Evolutionary conservation across 2,329 filamentous ascomycete species (phyloP).

Genomic region (Pseudocercospora fijiensis): DNA sequence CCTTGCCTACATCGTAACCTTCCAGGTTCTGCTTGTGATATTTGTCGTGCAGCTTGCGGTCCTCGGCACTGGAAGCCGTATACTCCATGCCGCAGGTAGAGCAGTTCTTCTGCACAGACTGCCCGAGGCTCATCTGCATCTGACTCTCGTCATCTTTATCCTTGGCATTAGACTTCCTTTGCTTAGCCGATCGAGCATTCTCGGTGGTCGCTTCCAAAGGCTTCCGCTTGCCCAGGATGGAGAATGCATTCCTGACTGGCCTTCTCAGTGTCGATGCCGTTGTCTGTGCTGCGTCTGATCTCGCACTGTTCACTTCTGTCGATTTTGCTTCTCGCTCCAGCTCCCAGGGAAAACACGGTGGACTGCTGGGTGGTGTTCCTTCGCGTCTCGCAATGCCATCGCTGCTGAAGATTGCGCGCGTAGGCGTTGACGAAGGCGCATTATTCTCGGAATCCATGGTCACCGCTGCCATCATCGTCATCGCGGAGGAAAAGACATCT

Average conservation of each 20-base stretch:
- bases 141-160: conserved; percentile 50
- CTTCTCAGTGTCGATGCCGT: conserved; percentile 20
- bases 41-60: conserved; percentile 61
- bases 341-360: conserved; percentile 47
- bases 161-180: conserved; percentile 33
- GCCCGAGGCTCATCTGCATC: conserved; percentile 61
- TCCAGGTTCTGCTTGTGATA: conserved; percentile 63
- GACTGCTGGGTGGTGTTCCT: conserved; percentile 54
- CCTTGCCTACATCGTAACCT: conserved; percentile 61
- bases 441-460: conserved; percentile 13
- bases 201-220: conserved; percentile 28
- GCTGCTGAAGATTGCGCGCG: conserved; percentile 23
- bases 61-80: conserved; percentile 60
- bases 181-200: conserved; percentile 38
- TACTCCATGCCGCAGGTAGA: conserved; percentile 66
- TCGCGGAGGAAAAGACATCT: not conserved
- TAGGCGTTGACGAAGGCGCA: conserved; percentile 27
- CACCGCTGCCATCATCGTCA: conserved; percentile 9
- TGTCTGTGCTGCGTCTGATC: conserved; percentile 30
- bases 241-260: conserved; percentile 35
- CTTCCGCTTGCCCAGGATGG: conserved; percentile 36
- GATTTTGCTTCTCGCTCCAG: conserved; percentile 16
- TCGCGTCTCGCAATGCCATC: conserved; percentile 19
- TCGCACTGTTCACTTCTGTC: conserved; percentile 5
- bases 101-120: conserved; percentile 58